Evolutionary conservation across 2,329 filamentous ascomycete species (phyloP).

Genomic region (Phyllosticta paracitricarpa): DNA sequence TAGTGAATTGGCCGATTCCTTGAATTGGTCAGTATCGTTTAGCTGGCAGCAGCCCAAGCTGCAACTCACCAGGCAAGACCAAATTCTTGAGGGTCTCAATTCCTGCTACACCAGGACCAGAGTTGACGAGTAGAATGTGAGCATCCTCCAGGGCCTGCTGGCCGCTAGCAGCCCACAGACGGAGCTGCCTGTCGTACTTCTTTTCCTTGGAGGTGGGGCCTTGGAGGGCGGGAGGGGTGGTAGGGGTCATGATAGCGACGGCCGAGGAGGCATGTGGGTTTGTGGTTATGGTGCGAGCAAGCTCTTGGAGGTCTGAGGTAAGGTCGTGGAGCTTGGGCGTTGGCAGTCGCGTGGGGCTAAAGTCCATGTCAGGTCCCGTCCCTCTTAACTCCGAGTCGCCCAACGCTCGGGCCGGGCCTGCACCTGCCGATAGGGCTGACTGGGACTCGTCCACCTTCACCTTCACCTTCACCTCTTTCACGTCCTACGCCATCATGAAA

Average conservation of each 20-base stretch:
- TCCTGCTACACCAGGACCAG: slow-evolving; percentile 74
- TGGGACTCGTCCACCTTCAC: neutral
- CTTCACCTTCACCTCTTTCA: neutral
- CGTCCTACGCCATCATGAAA: neutral
- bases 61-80: slow-evolving; percentile 63
- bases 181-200: slow-evolving; percentile 85
- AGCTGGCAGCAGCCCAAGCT: neutral
- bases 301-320: neutral
- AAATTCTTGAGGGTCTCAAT: slow-evolving; percentile 93
- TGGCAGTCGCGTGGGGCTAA: slow-evolving; percentile 1
- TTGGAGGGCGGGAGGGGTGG: slow-evolving; percentile 30
- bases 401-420: slow-evolving; percentile 9
- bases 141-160: slow-evolving; percentile 85
- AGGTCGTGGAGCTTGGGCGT: neutral
- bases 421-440: slow-evolving; percentile 4
- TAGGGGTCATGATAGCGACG: slow-evolving; percentile 21
- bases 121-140: slow-evolving; percentile 84
- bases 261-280: neutral
- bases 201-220: slow-evolving; percentile 40
- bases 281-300: neutral
- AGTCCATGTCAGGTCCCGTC: neutral
- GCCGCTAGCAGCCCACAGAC: slow-evolving; percentile 87
- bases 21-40: neutral
- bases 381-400: neutral
- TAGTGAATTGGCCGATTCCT: slow-evolving; percentile 85